Evolutionary conservation across 805 yeast genomes (phyloP).

Genomic region (Saccharomyces jurei): DNA sequence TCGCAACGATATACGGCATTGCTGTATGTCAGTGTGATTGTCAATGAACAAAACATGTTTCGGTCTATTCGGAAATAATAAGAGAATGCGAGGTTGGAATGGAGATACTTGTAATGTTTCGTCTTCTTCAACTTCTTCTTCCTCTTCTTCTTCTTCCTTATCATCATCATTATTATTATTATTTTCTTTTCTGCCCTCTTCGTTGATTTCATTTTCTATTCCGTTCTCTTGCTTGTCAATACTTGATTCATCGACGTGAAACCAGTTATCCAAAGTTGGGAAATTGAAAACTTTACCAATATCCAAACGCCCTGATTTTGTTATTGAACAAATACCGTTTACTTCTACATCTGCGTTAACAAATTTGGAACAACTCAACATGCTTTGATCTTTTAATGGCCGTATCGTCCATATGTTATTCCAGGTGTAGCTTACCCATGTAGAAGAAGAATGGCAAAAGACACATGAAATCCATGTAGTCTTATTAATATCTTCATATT

Average conservation of each 20-base stretch:
- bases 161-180: too few relatives aligned
- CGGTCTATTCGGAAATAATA: not conserved
- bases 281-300: conserved; percentile 24
- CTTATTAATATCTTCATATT: conserved; percentile 9
- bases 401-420: conserved; percentile 19
- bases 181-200: conserved; percentile 1
- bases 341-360: conserved; percentile 14
- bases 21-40: not conserved
- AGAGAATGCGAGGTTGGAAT: not conserved
- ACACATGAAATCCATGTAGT: conserved; percentile 15
- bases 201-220: conserved; percentile 1
- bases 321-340: conserved; percentile 26
- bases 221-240: not conserved
- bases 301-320: conserved; percentile 18
- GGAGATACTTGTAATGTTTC: conserved; percentile 3
- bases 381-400: conserved; percentile 14
- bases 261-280: conserved; percentile 17
- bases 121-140: conserved; percentile 4
- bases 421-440: conserved; percentile 30
- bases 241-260: conserved; percentile 5
- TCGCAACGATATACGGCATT: not conserved
- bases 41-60: conserved; percentile 3
- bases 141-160: conserved; percentile 1
- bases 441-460: conserved; percentile 26
- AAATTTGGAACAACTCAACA: conserved; percentile 14